A percentile compares a stretch with the other conserved stretches of the same genome.
Evolutionary conservation across 139 green algal genomes (phyloP).

Genomic region (Desmodesmus armatus): DNA sequence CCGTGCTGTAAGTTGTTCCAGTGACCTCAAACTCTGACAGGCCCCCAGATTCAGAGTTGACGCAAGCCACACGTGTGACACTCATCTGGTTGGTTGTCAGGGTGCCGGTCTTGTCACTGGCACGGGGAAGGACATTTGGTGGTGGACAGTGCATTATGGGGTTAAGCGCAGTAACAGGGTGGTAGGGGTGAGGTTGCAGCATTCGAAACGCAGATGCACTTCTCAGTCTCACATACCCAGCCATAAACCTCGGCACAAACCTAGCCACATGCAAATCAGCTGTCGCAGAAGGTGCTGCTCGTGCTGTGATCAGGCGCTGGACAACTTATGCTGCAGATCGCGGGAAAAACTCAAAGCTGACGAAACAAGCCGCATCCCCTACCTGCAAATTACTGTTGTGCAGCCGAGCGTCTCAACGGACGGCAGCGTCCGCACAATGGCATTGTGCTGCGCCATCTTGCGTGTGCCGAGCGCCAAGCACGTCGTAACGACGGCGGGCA

Average conservation of each 20-base stretch:
- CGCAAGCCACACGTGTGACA: constrained; percentile 64
- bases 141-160: no score
- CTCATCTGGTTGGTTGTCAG: constrained; percentile 96
- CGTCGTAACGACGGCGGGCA: constrained; percentile 99
- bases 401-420: constrained; percentile 92
- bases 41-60: neutral
- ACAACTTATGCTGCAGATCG: no score
- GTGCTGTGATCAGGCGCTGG: no score
- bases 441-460: constrained; percentile 94
- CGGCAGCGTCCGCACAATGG: constrained; percentile 91
- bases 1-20: constrained; percentile 84
- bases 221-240: no score
- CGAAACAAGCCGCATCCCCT: neutral
- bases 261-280: no score
- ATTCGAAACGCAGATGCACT: no score
- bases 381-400: constrained; percentile 45
- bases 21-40: constrained; percentile 41
- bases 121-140: no score
- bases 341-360: no score
- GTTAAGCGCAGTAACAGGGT: no score
- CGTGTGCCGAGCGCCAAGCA: constrained; percentile 98
- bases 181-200: no score
- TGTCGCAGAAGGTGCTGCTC: no score
- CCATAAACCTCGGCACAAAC: no score
- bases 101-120: constrained; percentile 85